phyloP scores from a whole-genome alignment of 2,329 filamentous ascomycete genomes.

The Fusarium dimerum region DNA sequence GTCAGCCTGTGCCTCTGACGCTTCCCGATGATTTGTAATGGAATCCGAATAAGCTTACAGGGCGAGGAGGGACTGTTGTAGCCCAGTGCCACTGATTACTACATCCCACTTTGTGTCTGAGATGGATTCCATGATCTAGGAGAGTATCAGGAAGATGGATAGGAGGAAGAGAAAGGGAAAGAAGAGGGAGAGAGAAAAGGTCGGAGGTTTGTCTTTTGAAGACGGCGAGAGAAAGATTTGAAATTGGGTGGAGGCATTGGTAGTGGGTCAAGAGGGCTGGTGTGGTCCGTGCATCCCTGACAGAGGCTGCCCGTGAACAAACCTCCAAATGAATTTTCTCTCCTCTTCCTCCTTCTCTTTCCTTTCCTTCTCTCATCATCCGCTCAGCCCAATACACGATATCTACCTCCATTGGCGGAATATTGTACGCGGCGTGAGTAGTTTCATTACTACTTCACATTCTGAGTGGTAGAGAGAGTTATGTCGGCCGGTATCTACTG shows the following conservation, averaged over 20 bases:
- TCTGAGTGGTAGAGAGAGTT: conserved; percentile 62
- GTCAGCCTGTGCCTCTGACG: conserved; percentile 35
- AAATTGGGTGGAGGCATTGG: conserved; percentile 16
- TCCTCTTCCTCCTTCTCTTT: conserved; percentile 28
- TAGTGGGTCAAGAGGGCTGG: conserved; percentile 23
- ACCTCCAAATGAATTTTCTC: conserved; percentile 30
- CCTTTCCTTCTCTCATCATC: conserved; percentile 23
- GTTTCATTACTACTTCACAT: conserved; percentile 50
- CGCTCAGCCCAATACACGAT: conserved; percentile 34
- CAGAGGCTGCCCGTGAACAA: conserved; percentile 8
- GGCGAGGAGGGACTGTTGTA: conserved; percentile 77
- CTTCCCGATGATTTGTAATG: conserved; percentile 27
- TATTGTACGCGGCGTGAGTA: conserved; percentile 44
- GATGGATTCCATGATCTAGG: conserved; percentile 67
- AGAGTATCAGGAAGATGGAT: conserved; percentile 14
- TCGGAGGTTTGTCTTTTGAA: conserved; percentile 11
- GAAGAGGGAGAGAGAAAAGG: conserved; percentile 10
- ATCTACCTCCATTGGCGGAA: conserved; percentile 29
- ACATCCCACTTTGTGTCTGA: conserved; percentile 77
- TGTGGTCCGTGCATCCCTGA: conserved; percentile 24
- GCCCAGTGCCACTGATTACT: conserved; percentile 75
- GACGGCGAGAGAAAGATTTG: conserved; percentile 11
- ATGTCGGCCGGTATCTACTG: conserved; percentile 82
- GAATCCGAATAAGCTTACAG: conserved; percentile 57
- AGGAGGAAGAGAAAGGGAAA: conserved; percentile 7